Base-by-base conservation (phyloP, 805 yeast genomes). In the Saccharomycopsis babjevae region DNA sequence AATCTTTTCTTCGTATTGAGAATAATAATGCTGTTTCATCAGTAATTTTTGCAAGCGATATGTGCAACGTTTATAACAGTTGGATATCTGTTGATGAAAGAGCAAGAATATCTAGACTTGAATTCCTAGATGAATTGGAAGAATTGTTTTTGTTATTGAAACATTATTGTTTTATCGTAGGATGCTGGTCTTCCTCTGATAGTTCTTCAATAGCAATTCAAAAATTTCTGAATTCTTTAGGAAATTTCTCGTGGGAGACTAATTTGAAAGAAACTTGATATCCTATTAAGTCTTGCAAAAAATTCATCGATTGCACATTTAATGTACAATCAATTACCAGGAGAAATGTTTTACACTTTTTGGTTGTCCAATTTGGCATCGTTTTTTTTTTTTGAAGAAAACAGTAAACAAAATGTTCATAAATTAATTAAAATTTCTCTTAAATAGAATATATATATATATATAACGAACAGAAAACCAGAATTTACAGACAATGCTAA, bases 51-150 rank as follows among this genome's bases (percentile, higher is more conserved):
- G 46, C 25, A 13, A 57, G 52, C 15, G 57, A 63, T 42, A 59
- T 63, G 60, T 30, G 42, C n/a, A 57, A 28, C 43, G 32, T 60
- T 22, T 59, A 61, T 30, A 50, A 59, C 32, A 68, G 58, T 68
- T 74, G 66, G 77, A 70, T 64, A 71, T 67, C 64, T 10, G 57
- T 43, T 0, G 68, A 67, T 0, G 87, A 81, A 38, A 66, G 71
- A 25, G 67, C 65, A 8, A 68, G 87, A 36, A 77, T 87, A 1
- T 75, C 77, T 60, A 65, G 72, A 25, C 74, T 88, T 43, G 94
- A 88, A 69, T 72, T 86, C 65, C 75, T 88, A 22, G 96, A 88
- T 70, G 96, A 88, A 69, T 70, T 85, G 4, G 96, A 88, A 70
- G 96, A 88, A 67, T 77, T 88, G 68, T 71, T 75, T 59, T 72